Evolutionary conservation across 306 rosid genomes (phyloP).

Genomic region (Castanea mollissima): DNA sequence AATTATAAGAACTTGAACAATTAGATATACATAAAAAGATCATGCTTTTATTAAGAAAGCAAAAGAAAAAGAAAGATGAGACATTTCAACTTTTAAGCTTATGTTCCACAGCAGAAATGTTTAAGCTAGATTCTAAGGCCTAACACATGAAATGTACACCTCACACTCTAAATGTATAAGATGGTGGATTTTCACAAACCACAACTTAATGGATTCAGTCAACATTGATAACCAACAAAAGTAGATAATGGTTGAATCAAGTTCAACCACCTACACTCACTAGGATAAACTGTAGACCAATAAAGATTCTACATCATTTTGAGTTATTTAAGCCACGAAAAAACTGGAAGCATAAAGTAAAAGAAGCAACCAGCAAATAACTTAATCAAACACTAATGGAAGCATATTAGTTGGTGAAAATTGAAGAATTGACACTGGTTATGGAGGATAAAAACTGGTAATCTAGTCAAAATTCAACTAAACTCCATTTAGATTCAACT

Average conservation of each 20-base stretch:
- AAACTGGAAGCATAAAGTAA: background rate
- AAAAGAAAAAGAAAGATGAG: background rate
- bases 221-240: background rate
- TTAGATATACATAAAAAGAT: background rate
- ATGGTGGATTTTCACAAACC: background rate
- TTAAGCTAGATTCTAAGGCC: background rate
- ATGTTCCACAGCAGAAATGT: background rate
- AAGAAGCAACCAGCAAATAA: background rate
- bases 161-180: background rate
- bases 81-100: background rate
- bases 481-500: too few species aligned
- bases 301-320: slow-evolving; percentile 3
- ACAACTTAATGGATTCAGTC: background rate
- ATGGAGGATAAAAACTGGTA: too few species aligned
- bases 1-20: background rate
- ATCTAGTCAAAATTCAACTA: too few species aligned
- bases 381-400: background rate
- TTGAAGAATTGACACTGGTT: too few species aligned
- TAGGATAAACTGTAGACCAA: background rate
- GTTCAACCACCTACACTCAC: background rate
- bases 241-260: background rate
- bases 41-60: background rate
- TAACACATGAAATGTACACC: background rate
- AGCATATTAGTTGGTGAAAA: background rate
- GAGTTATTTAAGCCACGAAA: background rate